Percentiles rank a stretch among this genome's conserved stretches.
Evolutionary conservation across 306 rosid species (phyloP).

Genomic region (Malus fusca): DNA sequence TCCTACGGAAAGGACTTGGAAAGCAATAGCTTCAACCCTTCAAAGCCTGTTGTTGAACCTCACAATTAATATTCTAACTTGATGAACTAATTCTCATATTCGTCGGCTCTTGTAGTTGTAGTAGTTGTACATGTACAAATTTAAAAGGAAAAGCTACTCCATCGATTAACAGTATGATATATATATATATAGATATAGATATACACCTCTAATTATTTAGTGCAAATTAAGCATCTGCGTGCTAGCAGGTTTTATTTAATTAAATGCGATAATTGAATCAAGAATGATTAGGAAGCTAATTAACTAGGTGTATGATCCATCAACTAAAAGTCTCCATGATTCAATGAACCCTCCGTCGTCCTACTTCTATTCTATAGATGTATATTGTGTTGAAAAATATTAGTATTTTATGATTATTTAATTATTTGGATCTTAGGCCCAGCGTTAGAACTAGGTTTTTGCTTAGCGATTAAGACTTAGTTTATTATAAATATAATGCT

Average conservation of each 20-base stretch:
- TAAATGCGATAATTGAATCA: no score
- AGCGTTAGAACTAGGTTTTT: no score
- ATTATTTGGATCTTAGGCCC: no score
- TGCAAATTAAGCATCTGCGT: background rate
- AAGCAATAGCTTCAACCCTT: slow-evolving; percentile 11
- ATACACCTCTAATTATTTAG: background rate
- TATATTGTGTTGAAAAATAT: no score
- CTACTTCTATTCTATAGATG: no score
- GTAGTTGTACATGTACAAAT: background rate
- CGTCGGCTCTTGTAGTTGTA: background rate
- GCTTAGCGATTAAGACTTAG: no score
- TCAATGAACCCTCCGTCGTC: background rate
- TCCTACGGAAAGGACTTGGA: slow-evolving; percentile 10
- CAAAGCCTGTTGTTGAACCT: background rate
- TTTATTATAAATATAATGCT: no score
- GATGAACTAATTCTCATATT: background rate
- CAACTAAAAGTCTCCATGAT: background rate
- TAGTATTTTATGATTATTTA: no score
- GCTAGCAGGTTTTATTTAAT: background rate
- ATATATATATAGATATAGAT: no score
- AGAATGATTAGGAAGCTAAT: background rate
- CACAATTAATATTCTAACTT: background rate
- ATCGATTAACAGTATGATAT: background rate
- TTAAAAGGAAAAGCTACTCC: background rate
- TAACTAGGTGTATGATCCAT: background rate